phyloP scores from a whole-genome alignment of 2,329 filamentous ascomycete species.

The Penicillium sp. region DNA sequence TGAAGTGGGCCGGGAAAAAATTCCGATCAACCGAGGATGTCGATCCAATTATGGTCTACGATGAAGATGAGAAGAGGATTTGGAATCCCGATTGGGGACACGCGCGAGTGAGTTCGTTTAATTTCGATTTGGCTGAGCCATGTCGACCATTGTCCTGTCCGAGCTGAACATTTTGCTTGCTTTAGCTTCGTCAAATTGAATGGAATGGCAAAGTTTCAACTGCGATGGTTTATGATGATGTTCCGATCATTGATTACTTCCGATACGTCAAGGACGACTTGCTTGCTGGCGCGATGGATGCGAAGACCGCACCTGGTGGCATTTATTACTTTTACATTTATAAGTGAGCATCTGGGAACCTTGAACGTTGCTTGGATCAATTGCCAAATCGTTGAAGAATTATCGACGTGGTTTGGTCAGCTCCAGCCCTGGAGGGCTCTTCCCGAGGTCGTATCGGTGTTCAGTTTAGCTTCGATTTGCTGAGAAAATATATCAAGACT shows the following conservation, averaged over 20 bases:
- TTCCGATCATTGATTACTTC: constrained; percentile 26
- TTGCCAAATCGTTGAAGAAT: too few relatives aligned
- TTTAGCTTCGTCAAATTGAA: constrained; percentile 19
- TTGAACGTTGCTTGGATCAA: not conserved
- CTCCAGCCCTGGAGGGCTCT: too few relatives aligned
- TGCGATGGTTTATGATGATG: constrained; percentile 22
- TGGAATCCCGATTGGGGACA: constrained; percentile 14
- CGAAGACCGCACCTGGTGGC: constrained; percentile 7
- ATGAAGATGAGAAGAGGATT: not conserved
- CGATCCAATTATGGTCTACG: constrained; percentile 13
- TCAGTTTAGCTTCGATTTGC: too few relatives aligned
- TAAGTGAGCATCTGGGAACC: not conserved
- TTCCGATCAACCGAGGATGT: constrained; percentile 16
- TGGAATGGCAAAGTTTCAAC: constrained; percentile 16
- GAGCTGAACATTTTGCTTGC: not conserved
- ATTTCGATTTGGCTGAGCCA: not conserved
- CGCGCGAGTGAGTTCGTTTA: constrained; percentile 8
- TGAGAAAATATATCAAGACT: too few relatives aligned
- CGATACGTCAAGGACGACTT: constrained; percentile 16
- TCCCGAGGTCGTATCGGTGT: too few relatives aligned
- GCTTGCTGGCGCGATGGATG: constrained; percentile 24
- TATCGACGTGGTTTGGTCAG: not conserved
- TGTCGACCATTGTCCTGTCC: not conserved
- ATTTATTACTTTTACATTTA: constrained; percentile 16
- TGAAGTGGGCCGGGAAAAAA: constrained; percentile 15